phyloP scores from a whole-genome alignment of 257 asterid species.

The Plantago ovata region DNA sequence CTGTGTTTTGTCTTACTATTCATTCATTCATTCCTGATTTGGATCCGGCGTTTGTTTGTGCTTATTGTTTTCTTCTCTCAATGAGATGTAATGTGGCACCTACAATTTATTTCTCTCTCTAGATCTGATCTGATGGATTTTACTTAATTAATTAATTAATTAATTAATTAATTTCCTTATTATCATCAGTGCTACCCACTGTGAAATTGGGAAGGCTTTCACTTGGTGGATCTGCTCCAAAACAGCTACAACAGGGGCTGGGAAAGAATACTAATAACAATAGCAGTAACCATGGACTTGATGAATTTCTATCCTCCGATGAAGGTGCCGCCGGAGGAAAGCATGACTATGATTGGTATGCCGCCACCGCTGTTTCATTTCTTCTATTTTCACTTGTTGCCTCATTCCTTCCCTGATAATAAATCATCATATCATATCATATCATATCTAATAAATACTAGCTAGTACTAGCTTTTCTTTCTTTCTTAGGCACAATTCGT shows the following conservation, averaged over 20 bases:
- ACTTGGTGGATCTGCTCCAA: conserved; percentile 38
- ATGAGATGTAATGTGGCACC: too few relatives aligned
- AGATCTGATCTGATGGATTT: conserved; percentile 13
- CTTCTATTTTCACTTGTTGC: too few relatives aligned
- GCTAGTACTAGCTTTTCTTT: too few relatives aligned
- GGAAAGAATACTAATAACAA: conserved; percentile 22
- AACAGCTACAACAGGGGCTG: conserved; percentile 4
- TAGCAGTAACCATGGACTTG: conserved; percentile 24
- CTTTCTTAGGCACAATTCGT: too few relatives aligned
- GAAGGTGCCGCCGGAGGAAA: conserved; percentile 43
- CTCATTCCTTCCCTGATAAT: too few relatives aligned
- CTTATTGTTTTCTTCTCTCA: too few relatives aligned
- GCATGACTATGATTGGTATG: conserved; percentile 60
- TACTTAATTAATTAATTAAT: not conserved
- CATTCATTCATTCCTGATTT: too few relatives aligned
- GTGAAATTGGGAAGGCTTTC: conserved; percentile 56
- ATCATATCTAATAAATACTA: too few relatives aligned
- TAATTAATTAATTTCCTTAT: conserved; percentile 1
- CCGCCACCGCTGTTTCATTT: not conserved
- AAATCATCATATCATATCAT: too few relatives aligned
- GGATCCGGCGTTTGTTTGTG: too few relatives aligned
- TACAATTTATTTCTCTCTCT: not conserved
- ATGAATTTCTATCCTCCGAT: conserved; percentile 42
- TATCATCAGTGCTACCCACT: conserved; percentile 24
- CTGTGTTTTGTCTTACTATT: too few relatives aligned